Evolutionary conservation across 495 filamentous ascomycete genomes (phyloP).

Genomic region (Tirmania nivea): DNA sequence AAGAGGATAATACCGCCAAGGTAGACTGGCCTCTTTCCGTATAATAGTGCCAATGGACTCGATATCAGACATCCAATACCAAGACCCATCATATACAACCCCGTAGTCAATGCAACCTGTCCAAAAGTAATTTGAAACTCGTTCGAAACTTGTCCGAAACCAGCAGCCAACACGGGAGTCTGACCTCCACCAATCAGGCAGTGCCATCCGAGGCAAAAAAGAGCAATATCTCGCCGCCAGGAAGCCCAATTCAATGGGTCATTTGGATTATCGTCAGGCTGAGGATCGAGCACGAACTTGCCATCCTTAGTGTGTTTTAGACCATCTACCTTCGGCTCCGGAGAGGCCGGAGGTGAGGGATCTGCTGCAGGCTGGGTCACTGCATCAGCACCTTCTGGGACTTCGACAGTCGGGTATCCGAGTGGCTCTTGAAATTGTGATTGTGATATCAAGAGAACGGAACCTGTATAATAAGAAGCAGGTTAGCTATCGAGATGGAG

Average conservation of each 20-base stretch:
- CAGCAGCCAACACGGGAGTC: slow-evolving; percentile 76
- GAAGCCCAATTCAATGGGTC: slow-evolving; percentile 86
- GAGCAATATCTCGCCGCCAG: slow-evolving; percentile 59
- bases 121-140: slow-evolving; percentile 50
- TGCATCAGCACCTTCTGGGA: slow-evolving; percentile 4
- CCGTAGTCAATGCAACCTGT: slow-evolving; percentile 70
- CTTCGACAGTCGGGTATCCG: slow-evolving; percentile 14
- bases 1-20: slow-evolving; percentile 57
- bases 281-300: slow-evolving; percentile 70
- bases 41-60: slow-evolving; percentile 81
- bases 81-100: slow-evolving; percentile 86
- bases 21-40: slow-evolving; percentile 81
- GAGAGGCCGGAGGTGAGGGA: slow-evolving; percentile 14
- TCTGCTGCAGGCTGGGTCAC: slow-evolving; percentile 5
- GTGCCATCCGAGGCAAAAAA: slow-evolving; percentile 73
- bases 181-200: slow-evolving; percentile 86
- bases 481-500: background rate
- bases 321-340: slow-evolving; percentile 8
- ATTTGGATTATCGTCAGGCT: slow-evolving; percentile 75
- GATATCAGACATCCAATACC: slow-evolving; percentile 65
- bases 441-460: slow-evolving; percentile 55
- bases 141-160: slow-evolving; percentile 59
- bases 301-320: slow-evolving; percentile 60
- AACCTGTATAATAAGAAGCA: slow-evolving; percentile 35
- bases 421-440: slow-evolving; percentile 36